Evolutionary conservation across 1,139 yeast species (phyloP).

Genomic region (Meyerozyma smithsonii): DNA sequence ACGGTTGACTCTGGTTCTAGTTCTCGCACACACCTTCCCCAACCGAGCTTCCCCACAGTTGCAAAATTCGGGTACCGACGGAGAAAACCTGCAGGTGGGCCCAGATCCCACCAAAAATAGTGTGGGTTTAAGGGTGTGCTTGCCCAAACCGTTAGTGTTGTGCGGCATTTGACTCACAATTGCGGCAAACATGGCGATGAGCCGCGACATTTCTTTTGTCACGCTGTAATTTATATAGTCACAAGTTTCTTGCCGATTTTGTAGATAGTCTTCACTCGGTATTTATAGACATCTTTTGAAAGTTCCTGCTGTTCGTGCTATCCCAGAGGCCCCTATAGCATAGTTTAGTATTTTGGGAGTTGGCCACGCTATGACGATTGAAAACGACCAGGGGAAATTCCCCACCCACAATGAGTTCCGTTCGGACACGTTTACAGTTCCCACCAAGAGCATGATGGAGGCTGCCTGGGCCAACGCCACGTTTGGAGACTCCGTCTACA

Average conservation of each 20-base stretch:
- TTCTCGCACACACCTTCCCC: neutral
- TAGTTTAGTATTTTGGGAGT: neutral
- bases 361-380: constrained; percentile 16
- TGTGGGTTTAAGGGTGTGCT: neutral
- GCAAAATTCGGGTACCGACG: neutral
- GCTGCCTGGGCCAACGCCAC: constrained; percentile 38
- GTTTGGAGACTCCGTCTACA: constrained; percentile 83
- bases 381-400: constrained; percentile 16
- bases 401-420: constrained; percentile 56
- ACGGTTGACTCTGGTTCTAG: neutral
- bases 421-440: constrained; percentile 92
- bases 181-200: constrained; percentile 3
- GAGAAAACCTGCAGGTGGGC: neutral
- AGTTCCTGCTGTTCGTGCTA: neutral
- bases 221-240: neutral
- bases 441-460: constrained; percentile 69
- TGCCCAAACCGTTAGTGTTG: neutral
- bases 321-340: neutral
- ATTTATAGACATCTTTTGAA: neutral
- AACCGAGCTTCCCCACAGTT: neutral
- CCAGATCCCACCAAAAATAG: neutral
- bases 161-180: neutral
- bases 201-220: constrained; percentile 3
- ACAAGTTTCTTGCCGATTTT: neutral
- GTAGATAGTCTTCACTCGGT: neutral